Percentiles rank a stretch among this genome's conserved stretches.
Conservation (phyloP, 1,284 basidiomycete genomes). For the Schizophyllum amplum region DNA sequence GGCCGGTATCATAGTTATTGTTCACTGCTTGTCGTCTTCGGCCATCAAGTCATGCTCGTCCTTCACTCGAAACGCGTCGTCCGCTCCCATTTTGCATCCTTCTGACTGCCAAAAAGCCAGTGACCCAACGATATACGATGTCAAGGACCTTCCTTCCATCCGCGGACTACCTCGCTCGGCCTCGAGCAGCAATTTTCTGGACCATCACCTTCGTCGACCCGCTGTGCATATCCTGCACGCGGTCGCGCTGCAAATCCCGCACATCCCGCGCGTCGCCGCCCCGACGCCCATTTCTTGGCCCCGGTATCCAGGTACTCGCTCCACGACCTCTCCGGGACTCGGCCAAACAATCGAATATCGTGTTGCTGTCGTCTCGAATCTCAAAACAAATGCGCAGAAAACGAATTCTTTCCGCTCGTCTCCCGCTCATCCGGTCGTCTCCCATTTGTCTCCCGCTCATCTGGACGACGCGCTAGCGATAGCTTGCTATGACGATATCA, state of each 20-base stretch:
- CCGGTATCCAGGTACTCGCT: not conserved
- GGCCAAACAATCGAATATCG: not conserved
- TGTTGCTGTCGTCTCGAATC: not conserved
- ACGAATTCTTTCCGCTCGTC: not conserved
- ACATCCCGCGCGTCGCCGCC: not conserved
- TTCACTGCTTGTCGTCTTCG: too few species aligned
- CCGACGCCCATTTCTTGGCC: not conserved
- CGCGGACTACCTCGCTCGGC: not conserved
- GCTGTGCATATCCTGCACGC: not conserved
- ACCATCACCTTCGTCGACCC: too few species aligned
- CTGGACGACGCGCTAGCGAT: too few species aligned
- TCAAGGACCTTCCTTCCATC: too few species aligned
- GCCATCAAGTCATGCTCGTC: too few species aligned
- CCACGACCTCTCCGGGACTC: not conserved
- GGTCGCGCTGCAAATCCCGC: not conserved
- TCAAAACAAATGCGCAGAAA: not conserved
- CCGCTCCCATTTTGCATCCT: too few species aligned
- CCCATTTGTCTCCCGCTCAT: too few species aligned
- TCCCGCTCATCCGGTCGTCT: too few species aligned
- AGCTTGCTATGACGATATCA: not conserved
- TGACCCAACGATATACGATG: too few species aligned
- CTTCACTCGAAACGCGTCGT: too few species aligned
- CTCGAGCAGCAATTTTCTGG: not conserved
- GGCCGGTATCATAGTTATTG: too few species aligned
- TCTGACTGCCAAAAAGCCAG: too few species aligned